Percentiles rank a stretch among this genome's conserved stretches.
Conservation (phyloP, 257 asterid genomes). For the Solanum stenotomum region DNA sequence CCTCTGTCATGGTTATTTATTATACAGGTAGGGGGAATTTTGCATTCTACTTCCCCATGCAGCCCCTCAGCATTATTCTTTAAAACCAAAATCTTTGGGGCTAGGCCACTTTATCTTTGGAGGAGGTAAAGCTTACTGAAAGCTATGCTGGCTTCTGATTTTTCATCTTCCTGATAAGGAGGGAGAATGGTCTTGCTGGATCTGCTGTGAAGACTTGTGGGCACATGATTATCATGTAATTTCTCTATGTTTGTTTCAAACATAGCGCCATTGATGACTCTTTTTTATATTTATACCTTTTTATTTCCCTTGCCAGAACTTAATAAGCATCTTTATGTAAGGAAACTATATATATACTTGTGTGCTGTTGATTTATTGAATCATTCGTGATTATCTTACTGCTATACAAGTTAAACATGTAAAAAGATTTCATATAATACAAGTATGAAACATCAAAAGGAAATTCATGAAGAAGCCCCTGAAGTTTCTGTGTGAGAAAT, state of each 20-base stretch:
- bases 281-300: neutral
- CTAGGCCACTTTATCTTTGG: neutral
- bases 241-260: neutral
- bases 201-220: neutral
- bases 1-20: neutral
- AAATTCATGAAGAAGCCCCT: neutral
- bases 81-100: neutral
- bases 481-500: neutral
- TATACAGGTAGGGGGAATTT: conserved; percentile 5
- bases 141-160: neutral
- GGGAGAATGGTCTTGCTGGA: neutral
- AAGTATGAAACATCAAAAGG: neutral
- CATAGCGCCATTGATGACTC: neutral
- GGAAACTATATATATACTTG: neutral
- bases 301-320: neutral
- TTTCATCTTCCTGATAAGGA: neutral
- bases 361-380: neutral
- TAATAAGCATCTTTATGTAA: neutral
- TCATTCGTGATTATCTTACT: neutral
- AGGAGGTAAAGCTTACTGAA: neutral
- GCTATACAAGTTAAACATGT: neutral
- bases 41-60: conserved; percentile 8
- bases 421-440: no score
- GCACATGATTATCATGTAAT: neutral
- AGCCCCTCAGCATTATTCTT: neutral